Base-by-base conservation (phyloP, 148 eudicot genomes). In the Amaranthus cruentus region DNA sequence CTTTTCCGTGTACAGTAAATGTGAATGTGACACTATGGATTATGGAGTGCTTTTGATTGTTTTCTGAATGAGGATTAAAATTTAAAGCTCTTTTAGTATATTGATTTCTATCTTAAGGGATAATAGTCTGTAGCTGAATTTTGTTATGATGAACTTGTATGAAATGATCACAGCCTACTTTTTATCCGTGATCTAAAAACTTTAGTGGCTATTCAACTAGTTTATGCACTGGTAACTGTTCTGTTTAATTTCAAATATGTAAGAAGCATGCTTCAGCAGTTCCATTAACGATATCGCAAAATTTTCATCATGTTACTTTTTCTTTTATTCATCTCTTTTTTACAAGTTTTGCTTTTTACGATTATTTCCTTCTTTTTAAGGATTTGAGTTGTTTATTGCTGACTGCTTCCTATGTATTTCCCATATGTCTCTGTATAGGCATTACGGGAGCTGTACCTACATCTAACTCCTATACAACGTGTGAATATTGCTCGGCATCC, bases 401-500 rank as follows among this genome's bases (percentile, higher is more conserved):
- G 9, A 62, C 10, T 18, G 44, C 4, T 67, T 58, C 75, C 66
- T 62, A 68, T 54, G 63, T 6, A 42, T 69, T 80, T 52, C n/a
- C 10, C 0, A 12, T 72, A 42, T 71, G 14, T 38, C 47, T 15
- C 70, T 88, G 66, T 87, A 73, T 83, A 94, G 98, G 91, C 91
- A 82, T 76, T 89, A 46, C 87, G 84, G 83, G 89, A 85, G 59
- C 82, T 91, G 46, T 94, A 94, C 82, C 79, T 79, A 47, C 86
- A 84, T 75, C 77, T 94, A 75, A 90, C 90, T 77, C 98, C 97
- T 48, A 91, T 91, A 79, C 98, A 94, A 72, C 90, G 98, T 68
- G 91, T 94, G 78, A 81, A 84, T 76, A 89, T 94, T 83, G 97
- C 98, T 66, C 85, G 98, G 51, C 98, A 94, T 84, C 98, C 98